Conservation (phyloP, 768 basidiomycete genomes). For the Pleurotus cornucopiae region DNA sequence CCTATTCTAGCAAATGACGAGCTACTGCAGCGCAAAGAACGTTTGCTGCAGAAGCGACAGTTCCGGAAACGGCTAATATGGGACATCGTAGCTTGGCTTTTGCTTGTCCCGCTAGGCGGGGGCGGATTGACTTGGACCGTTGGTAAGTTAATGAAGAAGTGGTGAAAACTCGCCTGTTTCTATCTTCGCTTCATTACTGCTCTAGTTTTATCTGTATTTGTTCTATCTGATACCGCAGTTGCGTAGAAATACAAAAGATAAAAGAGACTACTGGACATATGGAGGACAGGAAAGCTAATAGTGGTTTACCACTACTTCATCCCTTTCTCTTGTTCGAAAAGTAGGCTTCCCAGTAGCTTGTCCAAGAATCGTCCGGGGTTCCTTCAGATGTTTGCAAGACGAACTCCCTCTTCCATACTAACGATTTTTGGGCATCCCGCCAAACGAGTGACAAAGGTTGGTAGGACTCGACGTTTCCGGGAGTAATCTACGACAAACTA, state of each 20-base stretch:
- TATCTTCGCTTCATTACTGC: not conserved
- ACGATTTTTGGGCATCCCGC: not conserved
- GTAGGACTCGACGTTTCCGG: not conserved
- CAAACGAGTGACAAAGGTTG: not conserved
- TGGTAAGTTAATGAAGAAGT: slow-evolving; percentile 46
- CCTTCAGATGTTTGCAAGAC: not conserved
- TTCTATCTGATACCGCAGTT: not conserved
- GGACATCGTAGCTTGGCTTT: slow-evolving; percentile 81
- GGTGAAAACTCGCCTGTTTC: slow-evolving; percentile 34
- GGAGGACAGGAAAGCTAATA: no score
- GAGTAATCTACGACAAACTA: not conserved
- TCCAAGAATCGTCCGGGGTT: not conserved
- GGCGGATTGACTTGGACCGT: slow-evolving; percentile 54
- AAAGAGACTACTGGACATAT: no score
- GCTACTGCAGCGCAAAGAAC: slow-evolving; percentile 83
- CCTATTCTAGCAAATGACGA: slow-evolving; percentile 44
- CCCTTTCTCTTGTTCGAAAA: not conserved
- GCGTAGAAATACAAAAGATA: no score
- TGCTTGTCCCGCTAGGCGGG: slow-evolving; percentile 57
- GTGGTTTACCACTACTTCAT: no score
- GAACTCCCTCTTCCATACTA: slow-evolving; percentile 1
- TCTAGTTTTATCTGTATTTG: not conserved
- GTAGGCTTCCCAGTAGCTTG: not conserved
- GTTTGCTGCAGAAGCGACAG: slow-evolving; percentile 71
- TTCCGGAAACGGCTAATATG: slow-evolving; percentile 70